These are phyloP conservation scores for Chrysanthemum lavandulifolium DNA, from an alignment of 129 eudicot species.

Conservation along the genomic window DNA sequence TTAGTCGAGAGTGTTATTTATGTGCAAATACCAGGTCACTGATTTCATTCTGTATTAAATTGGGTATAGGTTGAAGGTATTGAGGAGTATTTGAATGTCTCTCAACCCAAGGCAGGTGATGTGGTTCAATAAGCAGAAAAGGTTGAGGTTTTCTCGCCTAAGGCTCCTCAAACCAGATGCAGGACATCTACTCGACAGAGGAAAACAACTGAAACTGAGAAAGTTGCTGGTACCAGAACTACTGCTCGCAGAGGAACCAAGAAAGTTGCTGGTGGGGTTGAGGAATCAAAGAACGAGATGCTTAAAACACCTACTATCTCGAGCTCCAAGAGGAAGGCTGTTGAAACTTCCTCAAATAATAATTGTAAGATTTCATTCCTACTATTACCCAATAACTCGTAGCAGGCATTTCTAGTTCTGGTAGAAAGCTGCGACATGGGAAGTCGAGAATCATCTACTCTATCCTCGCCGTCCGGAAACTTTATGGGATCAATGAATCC, in stretches of 20 bases:
- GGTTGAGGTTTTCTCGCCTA: slow-evolving; percentile 22
- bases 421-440: too few species aligned
- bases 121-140: slow-evolving; percentile 29
- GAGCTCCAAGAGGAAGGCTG: slow-evolving; percentile 36
- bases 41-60: slow-evolving; percentile 6
- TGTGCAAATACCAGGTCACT: not conserved
- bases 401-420: too few species aligned
- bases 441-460: too few species aligned
- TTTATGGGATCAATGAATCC: too few species aligned
- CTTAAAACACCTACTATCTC: slow-evolving; percentile 32
- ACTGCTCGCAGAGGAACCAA: slow-evolving; percentile 44
- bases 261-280: slow-evolving; percentile 20
- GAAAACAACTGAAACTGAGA: slow-evolving; percentile 21
- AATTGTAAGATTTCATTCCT: too few species aligned
- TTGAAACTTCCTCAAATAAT: slow-evolving; percentile 12
- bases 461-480: too few species aligned
- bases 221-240: slow-evolving; percentile 27
- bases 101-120: slow-evolving; percentile 28
- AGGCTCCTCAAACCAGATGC: slow-evolving; percentile 39
- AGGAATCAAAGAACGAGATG: slow-evolving; percentile 25
- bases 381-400: too few species aligned
- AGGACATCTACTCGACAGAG: slow-evolving; percentile 39
- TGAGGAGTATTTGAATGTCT: slow-evolving; percentile 42
- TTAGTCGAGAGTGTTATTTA: too few species aligned
- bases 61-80: slow-evolving; percentile 64